These are phyloP conservation scores for Ascochyta koolunga DNA, from an alignment of 2,329 filamentous ascomycete genomes.

Conservation along the genomic window DNA sequence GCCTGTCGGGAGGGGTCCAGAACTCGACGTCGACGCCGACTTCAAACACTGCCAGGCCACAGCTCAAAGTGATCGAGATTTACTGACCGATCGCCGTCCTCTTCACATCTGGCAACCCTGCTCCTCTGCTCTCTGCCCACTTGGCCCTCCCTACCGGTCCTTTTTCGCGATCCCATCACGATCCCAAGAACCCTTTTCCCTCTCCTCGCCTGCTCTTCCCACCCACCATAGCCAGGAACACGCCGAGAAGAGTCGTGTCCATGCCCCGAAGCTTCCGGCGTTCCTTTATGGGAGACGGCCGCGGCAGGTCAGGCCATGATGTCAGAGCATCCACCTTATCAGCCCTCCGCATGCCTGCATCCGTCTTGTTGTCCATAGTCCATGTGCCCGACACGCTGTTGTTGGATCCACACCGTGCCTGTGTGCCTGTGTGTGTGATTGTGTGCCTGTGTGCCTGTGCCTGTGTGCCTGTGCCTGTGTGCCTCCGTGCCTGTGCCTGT, in stretches of 20 bases:
- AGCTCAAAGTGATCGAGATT: slow-evolving; percentile 22
- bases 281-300: not conserved
- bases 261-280: slow-evolving; percentile 8
- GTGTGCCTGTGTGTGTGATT: too few species aligned
- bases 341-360: too few species aligned
- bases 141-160: slow-evolving; percentile 4
- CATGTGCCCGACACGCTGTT: too few species aligned
- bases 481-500: too few species aligned
- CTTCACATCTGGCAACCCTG: slow-evolving; percentile 4
- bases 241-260: slow-evolving; percentile 9
- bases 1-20: slow-evolving; percentile 14
- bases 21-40: slow-evolving; percentile 18
- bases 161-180: slow-evolving; percentile 6
- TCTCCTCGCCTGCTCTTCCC: slow-evolving; percentile 2
- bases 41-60: slow-evolving; percentile 22
- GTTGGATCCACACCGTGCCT: too few species aligned
- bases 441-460: too few species aligned
- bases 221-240: slow-evolving; percentile 12
- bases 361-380: too few species aligned
- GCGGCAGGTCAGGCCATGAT: slow-evolving; percentile 7
- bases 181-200: slow-evolving; percentile 1
- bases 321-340: slow-evolving; percentile 5
- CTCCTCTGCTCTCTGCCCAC: not conserved
- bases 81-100: slow-evolving; percentile 18
- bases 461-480: too few species aligned